A percentile compares a stretch with the other conserved stretches of the same genome.
Evolutionary conservation across 768 basidiomycete species (phyloP).

Genomic region (Lactifluus echinatus): DNA sequence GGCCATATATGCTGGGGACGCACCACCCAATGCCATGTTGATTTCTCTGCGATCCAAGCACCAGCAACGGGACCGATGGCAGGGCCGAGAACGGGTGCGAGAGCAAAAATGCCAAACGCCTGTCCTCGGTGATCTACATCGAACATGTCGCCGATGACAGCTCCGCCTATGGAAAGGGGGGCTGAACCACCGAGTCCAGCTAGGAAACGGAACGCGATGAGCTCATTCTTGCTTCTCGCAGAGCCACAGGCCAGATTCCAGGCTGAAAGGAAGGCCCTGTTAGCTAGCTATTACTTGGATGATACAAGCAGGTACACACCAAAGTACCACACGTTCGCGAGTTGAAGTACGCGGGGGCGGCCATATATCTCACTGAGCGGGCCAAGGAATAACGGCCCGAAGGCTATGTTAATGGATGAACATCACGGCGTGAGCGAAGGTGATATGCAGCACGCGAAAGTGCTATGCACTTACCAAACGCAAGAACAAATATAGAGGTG

Average conservation of each 20-base stretch:
- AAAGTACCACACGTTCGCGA: conserved; percentile 55
- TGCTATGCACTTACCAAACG: conserved; percentile 38
- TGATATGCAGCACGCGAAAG: neutral
- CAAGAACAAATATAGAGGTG: conserved; percentile 41
- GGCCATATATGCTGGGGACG: conserved; percentile 25
- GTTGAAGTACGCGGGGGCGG: conserved; percentile 50
- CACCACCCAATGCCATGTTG: conserved; percentile 71
- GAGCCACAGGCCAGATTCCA: conserved; percentile 58
- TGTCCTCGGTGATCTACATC: conserved; percentile 51
- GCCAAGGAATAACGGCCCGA: conserved; percentile 41
- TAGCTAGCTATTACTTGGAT: neutral
- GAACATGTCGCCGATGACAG: conserved; percentile 57
- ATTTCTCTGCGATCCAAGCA: conserved; percentile 54
- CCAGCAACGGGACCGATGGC: conserved; percentile 58
- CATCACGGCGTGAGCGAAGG: neutral
- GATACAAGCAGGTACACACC: conserved; percentile 31
- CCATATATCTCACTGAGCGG: conserved; percentile 70
- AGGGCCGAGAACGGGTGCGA: conserved; percentile 60
- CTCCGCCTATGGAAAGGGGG: conserved; percentile 57
- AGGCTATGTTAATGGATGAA: conserved; percentile 31
- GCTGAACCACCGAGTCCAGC: conserved; percentile 68
- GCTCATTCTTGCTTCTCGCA: conserved; percentile 44
- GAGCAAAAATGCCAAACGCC: conserved; percentile 54
- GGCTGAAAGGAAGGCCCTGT: conserved; percentile 22
- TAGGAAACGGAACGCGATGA: conserved; percentile 64